Evolutionary conservation across 2,329 filamentous ascomycete species (phyloP).

Genomic region (Colletotrichum sp.): DNA sequence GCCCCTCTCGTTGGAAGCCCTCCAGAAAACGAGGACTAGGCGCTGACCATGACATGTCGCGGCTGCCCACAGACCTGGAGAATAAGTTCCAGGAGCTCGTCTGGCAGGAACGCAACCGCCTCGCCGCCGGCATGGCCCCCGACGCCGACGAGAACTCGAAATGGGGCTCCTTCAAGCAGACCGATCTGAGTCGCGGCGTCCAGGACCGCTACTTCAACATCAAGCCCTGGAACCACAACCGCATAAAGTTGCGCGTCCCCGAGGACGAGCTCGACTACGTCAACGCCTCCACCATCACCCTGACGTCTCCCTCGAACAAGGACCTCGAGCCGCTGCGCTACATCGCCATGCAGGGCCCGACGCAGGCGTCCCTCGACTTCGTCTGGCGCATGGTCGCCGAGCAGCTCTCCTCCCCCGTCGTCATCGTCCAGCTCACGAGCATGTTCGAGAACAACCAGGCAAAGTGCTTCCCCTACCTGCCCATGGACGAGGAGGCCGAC

Average conservation of each 20-base stretch:
- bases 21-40: conserved; percentile 1
- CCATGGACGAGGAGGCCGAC: conserved; percentile 58
- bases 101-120: conserved; percentile 57
- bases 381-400: conserved; percentile 97
- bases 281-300: conserved; percentile 76
- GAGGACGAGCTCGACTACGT: conserved; percentile 78
- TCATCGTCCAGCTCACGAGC: conserved; percentile 94
- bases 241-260: conserved; percentile 80
- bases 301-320: conserved; percentile 49
- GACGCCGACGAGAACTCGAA: conserved; percentile 32
- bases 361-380: conserved; percentile 74
- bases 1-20: neutral
- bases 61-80: conserved; percentile 9
- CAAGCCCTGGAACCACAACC: conserved; percentile 86
- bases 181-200: conserved; percentile 31
- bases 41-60: conserved; percentile 5
- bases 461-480: conserved; percentile 93
- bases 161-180: conserved; percentile 39
- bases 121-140: conserved; percentile 44
- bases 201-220: conserved; percentile 91
- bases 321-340: conserved; percentile 60
- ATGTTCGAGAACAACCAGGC: conserved; percentile 78
- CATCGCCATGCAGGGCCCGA: conserved; percentile 95
- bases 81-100: conserved; percentile 56
- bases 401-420: conserved; percentile 72